Evolutionary conservation across 768 basidiomycete species (phyloP), one percentile per base, ranked within the genome.

Genomic region (Pleurotus sapidus): DNA sequence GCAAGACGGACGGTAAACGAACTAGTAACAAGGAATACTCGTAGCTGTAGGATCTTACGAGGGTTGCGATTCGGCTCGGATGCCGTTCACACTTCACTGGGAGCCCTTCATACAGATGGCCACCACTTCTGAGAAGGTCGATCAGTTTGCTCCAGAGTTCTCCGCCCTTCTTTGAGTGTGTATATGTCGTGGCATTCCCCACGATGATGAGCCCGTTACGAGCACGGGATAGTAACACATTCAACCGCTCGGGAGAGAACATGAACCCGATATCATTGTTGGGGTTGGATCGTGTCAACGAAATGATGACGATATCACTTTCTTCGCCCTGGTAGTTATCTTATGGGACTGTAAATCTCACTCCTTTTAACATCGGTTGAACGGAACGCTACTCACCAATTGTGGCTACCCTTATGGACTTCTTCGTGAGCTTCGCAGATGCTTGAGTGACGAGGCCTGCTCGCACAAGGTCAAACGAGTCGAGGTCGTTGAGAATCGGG

Each of bases 261-360:
- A 90, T 88, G 70, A 90, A 89, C 1, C 88, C 87, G 20, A 89
- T 89, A 56, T 84, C 79, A 49, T 77, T 64, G 0, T 68, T 57
- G 0, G 70, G 4, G 58, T 90, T 88, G 60, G 86, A 87, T 48
- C 88, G 69, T 0, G 84, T 86, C 30, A 90, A 67, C 9, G 80
- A 83, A 4, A 77, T 74, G 34, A 90, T 70, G 23, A 90, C 84
- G 48, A 90, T 84, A 49, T 89, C 80, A 34, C 84, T 83, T 66
- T 89, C 87, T 64, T 89, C 88, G 2, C 88, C 88, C 64, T 89
- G 88, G 59, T 88, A 90, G 61, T 89, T 90, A 62, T 89, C 88
- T 88, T 46, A 25, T 46, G 42, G n/a, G 49, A 9, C 14, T 5
- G 30, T 20, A 6, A 18, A 38, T 9, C 7, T 38, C 0, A 34